These are phyloP conservation scores for Wickerhamomyces hampshirensis DNA, from an alignment of 805 yeast species.

Conservation along the genomic window DNA sequence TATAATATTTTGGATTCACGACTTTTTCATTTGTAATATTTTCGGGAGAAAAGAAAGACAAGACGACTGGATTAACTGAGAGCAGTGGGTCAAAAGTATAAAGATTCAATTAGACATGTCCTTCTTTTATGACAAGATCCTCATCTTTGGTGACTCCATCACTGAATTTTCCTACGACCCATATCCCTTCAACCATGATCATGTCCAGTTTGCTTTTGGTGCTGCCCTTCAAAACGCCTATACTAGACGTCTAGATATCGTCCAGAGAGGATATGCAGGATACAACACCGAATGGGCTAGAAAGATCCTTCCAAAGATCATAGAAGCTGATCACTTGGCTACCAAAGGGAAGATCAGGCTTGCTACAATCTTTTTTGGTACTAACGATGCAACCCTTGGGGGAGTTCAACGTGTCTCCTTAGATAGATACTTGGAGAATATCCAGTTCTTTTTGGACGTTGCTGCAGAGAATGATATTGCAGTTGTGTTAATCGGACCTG, in stretches of 20 bases:
- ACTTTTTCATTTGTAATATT: too few species aligned
- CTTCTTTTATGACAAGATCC: slow-evolving; percentile 34
- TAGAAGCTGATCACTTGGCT: slow-evolving; percentile 42
- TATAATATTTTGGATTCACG: too few species aligned
- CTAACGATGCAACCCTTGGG: slow-evolving; percentile 62
- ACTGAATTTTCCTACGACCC: slow-evolving; percentile 49
- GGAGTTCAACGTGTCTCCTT: slow-evolving; percentile 48
- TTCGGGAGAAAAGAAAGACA: too few species aligned
- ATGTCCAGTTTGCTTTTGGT: slow-evolving; percentile 41
- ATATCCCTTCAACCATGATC: slow-evolving; percentile 20
- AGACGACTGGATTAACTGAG: too few species aligned
- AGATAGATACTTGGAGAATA: slow-evolving; percentile 44
- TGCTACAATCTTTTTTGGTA: slow-evolving; percentile 68
- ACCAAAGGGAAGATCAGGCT: slow-evolving; percentile 30
- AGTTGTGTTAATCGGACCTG: slow-evolving; percentile 61
- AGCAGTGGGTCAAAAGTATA: too few species aligned
- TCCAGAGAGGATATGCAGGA: slow-evolving; percentile 75
- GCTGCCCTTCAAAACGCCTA: slow-evolving; percentile 49
- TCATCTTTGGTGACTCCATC: slow-evolving; percentile 69
- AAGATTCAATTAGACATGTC: too few species aligned
- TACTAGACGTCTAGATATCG: slow-evolving; percentile 57
- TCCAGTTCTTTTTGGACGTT: slow-evolving; percentile 35
- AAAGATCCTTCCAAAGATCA: slow-evolving; percentile 43
- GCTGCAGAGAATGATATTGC: slow-evolving; percentile 40
- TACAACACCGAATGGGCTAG: slow-evolving; percentile 63